A percentile compares a stretch with the other conserved stretches of the same genome.
These are phyloP conservation scores for Plasmodiophora brassicae DNA, from an alignment of 208 protist genomes.

Conservation along the genomic window DNA sequence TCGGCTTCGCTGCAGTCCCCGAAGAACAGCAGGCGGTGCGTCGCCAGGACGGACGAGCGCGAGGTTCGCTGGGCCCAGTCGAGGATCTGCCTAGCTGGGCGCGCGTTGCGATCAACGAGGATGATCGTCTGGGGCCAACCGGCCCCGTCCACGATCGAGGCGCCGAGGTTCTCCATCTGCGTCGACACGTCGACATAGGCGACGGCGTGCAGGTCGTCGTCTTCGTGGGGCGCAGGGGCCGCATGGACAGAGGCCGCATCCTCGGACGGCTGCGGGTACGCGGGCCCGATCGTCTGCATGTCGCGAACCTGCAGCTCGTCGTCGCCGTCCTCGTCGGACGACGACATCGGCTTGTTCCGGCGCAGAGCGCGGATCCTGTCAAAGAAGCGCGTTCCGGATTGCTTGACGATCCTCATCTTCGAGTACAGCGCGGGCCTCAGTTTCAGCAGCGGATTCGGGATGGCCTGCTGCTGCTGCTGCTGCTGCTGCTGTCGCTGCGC, in stretches of 20 bases:
- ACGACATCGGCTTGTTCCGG: background rate
- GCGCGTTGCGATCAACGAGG: background rate
- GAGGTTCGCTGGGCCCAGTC: background rate
- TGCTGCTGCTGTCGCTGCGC: background rate
- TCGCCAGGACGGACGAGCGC: background rate
- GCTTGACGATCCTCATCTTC: conserved; percentile 24
- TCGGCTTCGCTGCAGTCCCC: conserved; percentile 12
- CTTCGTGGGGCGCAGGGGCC: background rate
- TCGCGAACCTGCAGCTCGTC: background rate
- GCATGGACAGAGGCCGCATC: too few species aligned
- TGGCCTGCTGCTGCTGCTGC: background rate
- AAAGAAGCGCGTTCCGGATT: background rate
- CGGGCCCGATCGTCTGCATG: background rate
- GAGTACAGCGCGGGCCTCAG: background rate
- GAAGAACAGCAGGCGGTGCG: background rate
- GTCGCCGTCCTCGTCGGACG: conserved; percentile 12
- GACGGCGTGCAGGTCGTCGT: background rate
- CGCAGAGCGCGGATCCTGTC: background rate
- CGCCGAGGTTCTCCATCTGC: background rate
- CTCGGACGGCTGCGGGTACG: background rate
- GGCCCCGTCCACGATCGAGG: background rate
- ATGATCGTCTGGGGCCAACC: background rate
- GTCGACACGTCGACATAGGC: background rate
- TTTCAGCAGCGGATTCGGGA: background rate
- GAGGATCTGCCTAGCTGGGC: background rate